Conservation (phyloP, 2,329 filamentous ascomycete genomes). For the Diaporthe amygdali region DNA sequence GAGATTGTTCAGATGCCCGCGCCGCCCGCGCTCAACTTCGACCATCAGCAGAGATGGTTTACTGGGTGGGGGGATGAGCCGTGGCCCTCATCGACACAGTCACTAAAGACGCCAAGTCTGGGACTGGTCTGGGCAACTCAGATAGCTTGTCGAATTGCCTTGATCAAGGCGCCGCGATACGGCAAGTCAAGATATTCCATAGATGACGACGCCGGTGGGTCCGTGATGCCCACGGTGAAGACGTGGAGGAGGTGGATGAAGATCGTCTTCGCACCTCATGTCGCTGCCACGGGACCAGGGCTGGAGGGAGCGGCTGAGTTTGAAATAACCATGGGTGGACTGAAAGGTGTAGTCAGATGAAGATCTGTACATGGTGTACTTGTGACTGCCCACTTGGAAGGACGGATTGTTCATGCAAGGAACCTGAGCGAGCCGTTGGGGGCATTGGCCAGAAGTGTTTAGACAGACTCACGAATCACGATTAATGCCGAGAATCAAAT, state of each 20-base stretch:
- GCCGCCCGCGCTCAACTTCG: constrained; percentile 67
- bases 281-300: constrained; percentile 55
- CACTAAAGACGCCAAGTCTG: constrained; percentile 82
- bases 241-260: constrained; percentile 81
- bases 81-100: constrained; percentile 44
- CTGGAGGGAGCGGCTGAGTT: constrained; percentile 67
- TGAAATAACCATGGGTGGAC: constrained; percentile 73
- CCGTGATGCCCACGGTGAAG: constrained; percentile 50
- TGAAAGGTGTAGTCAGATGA: constrained; percentile 42
- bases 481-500: background rate
- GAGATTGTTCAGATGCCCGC: background rate
- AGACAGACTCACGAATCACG: background rate
- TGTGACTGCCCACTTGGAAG: background rate
- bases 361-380: background rate
- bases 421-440: background rate
- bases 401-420: background rate
- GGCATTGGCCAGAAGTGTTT: background rate
- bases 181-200: constrained; percentile 36
- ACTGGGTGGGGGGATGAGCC: constrained; percentile 87
- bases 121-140: constrained; percentile 93
- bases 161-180: constrained; percentile 73
- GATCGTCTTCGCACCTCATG: constrained; percentile 87
- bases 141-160: constrained; percentile 79
- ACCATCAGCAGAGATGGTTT: constrained; percentile 94
- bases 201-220: constrained; percentile 39